Conservation (phyloP, 305 asterid species). For the Petunia hybrid region DNA sequence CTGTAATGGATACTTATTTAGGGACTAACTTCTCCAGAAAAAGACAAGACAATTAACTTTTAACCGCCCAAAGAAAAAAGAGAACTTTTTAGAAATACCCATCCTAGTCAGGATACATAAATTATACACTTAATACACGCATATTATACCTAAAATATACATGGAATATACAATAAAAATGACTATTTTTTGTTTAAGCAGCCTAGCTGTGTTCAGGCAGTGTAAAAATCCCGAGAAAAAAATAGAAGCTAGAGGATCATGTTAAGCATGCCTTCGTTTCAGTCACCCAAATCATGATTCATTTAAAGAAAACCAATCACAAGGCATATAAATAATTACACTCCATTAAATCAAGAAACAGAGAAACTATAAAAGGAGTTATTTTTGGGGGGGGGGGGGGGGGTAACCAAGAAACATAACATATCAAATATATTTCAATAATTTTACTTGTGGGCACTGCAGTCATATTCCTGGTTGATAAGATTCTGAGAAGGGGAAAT, state of each 20-base stretch:
- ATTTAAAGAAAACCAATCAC: not conserved
- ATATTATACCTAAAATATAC: no score
- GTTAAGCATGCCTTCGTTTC: not conserved
- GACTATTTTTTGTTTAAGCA: no score
- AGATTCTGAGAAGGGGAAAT: conserved; percentile 67
- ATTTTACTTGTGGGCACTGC: conserved; percentile 91
- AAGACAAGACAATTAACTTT: not conserved
- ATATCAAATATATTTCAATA: not conserved
- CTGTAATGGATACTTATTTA: no score
- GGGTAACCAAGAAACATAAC: not conserved
- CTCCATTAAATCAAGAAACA: not conserved
- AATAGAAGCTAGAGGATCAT: not conserved
- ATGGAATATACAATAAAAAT: no score
- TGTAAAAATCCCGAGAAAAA: no score
- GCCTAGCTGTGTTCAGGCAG: no score
- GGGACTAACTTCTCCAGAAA: not conserved
- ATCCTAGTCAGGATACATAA: no score
- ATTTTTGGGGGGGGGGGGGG: no score
- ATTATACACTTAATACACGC: no score
- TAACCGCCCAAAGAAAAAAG: not conserved
- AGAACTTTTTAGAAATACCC: no score
- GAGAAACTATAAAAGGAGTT: not conserved
- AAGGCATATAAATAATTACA: not conserved
- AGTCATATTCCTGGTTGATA: conserved; percentile 71
- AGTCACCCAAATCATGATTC: not conserved